A percentile compares a stretch with the other conserved stretches of the same genome.
These are phyloP conservation scores for Ensete ventricosum DNA, from an alignment of 176 grass and related monocot species.

Conservation along the genomic window DNA sequence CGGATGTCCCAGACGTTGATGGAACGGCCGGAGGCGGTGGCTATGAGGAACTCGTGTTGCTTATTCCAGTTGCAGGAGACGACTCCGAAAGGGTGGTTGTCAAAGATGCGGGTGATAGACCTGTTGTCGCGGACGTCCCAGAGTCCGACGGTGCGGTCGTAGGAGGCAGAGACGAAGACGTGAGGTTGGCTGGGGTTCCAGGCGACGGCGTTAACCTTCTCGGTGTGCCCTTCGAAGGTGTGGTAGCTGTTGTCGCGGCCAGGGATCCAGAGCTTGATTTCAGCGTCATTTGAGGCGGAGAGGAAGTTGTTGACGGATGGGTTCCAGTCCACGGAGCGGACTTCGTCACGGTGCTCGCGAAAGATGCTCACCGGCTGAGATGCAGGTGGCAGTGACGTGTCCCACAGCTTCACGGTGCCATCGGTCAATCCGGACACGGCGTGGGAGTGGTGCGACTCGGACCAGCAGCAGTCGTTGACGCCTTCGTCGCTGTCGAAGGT, in stretches of 20 bases:
- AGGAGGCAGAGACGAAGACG: slow-evolving; percentile 62
- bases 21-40: slow-evolving; percentile 69
- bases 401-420: slow-evolving; percentile 61
- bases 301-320: slow-evolving; percentile 60
- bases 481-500: slow-evolving; percentile 58
- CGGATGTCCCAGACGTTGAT: slow-evolving; percentile 77
- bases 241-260: slow-evolving; percentile 47
- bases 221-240: slow-evolving; percentile 60
- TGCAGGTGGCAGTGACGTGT: slow-evolving; percentile 37
- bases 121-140: slow-evolving; percentile 60
- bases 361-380: slow-evolving; percentile 48
- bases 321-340: slow-evolving; percentile 53
- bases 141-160: slow-evolving; percentile 47
- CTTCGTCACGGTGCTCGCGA: slow-evolving; percentile 64
- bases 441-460: slow-evolving; percentile 63
- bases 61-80: slow-evolving; percentile 77
- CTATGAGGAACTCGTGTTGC: slow-evolving; percentile 61
- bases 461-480: slow-evolving; percentile 82
- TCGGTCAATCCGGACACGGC: slow-evolving; percentile 48
- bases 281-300: slow-evolving; percentile 60
- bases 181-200: slow-evolving; percentile 63
- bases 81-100: slow-evolving; percentile 49
- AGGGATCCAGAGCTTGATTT: slow-evolving; percentile 63
- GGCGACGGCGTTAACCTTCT: slow-evolving; percentile 55
- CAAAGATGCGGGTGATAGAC: slow-evolving; percentile 31